Base-by-base conservation (phyloP, 768 basidiomycete genomes). In the Chalciporus chontae region DNA sequence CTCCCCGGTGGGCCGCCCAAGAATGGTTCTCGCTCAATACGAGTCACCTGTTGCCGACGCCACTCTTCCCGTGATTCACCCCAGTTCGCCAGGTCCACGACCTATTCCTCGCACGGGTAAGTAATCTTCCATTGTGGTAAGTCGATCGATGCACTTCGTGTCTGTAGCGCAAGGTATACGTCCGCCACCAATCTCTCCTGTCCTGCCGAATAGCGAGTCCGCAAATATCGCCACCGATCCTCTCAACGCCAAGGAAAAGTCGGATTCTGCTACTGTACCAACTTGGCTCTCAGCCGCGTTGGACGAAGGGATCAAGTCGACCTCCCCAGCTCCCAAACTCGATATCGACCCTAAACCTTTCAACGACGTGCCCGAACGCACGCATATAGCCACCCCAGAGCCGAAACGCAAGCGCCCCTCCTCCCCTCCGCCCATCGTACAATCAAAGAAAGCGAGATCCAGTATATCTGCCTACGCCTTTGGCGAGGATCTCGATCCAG, bases 401-500 rank as follows among this genome's bases (percentile, higher is more conserved):
- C 17, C 41, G 11, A 55, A 41, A 39, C 51, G 19, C 27, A 55
- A 18, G 10, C 53, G 43, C n/a, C 18, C 32, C 8, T 18, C 45
- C 14, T 40, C 51, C 4, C 58, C 51, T 1, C 52, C 37, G 18
- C 48, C 21, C 19, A 41, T 24, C 8, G 8, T 32, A 24, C 44
- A 48, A 8, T 47, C n/a, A 43, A 49, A 51, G 29, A 52, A 40
- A 23, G 18, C 27, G 13, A 45, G 43, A 6, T 17, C 9, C 2
- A 7, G 13, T 0, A 9, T 47, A 8, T 36, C 55, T 6, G 64
- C 61, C 15, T 63, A 66, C 14, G 21, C 43, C 0, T 66, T 64
- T 45, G 64, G 48, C 2, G 14, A 41, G 14, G 56, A 51, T 13
- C 47, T 56, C 19, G 61, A 65, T 34, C 58, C 50, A 2, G 64